Evolutionary conservation across 2,329 filamentous ascomycete genomes (phyloP), one percentile per base, ranked within the genome.

Genomic region (Fusarium sp.): DNA sequence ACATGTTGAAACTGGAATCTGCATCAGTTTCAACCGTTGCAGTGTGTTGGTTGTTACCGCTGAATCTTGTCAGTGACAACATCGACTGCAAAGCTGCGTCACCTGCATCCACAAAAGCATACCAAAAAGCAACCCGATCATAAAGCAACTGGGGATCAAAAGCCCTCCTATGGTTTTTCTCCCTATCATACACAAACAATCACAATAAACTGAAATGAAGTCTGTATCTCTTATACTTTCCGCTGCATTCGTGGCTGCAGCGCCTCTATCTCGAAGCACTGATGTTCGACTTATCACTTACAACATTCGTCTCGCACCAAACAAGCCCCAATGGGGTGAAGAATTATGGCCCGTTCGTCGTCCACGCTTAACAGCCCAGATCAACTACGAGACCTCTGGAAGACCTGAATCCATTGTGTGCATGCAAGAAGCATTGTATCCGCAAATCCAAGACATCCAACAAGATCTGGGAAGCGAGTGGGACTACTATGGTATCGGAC

Each of bases 341-440:
- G 82, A 86, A 65, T 83, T 81, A 27, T 92, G 90, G 90, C 70
- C 81, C 12, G 78, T 85, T 49, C 87, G 91, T 20, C 82, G 84
- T 36, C 84, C 86, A 4, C 81, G 83, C 39, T 81, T 92, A 12
- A 81, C 87, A 67, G 83, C 84, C 18, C 85, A 89, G 74, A 80
- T 92, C 4, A 80, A 83, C 47, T 86, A 86, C 74, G 82, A 86
- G 66, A 85, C 86, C 1, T 77, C 83, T 0, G 81, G 83, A 59
- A 83, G 84, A 15, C 79, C 82, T 1, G 81, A 80, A 7, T 78
- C 84, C 2, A 87, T 93, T 65, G 81, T 93, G 56, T 92, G 90
- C 68, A 83, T 93, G 29, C 91, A 93, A 79, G 91, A 93, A 82
- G 90, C 89, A 12, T 84, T 92, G 9, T 82, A 89, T 73, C 75